phyloP scores from a whole-genome alignment of 2,329 filamentous ascomycete species.

The Penicillium sp. region DNA sequence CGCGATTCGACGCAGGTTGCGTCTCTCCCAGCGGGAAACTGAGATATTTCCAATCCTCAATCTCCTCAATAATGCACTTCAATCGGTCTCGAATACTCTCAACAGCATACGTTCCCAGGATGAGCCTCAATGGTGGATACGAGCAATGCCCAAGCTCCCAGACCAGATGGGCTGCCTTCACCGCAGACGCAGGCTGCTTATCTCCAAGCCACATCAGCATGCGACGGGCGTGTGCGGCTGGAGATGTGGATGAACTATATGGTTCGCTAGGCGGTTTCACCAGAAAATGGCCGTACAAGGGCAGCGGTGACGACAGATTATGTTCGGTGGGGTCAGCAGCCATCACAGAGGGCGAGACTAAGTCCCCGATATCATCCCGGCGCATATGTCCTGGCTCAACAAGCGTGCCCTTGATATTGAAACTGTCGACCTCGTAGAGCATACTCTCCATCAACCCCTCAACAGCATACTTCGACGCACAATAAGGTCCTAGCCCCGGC shows the following conservation, averaged over 20 bases:
- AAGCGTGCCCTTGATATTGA: constrained; percentile 90
- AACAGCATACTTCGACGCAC: constrained; percentile 94
- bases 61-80: constrained; percentile 87
- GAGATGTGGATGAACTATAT: constrained; percentile 74
- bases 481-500: constrained; percentile 88
- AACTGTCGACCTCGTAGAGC: constrained; percentile 89
- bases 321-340: constrained; percentile 24
- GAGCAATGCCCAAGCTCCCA: constrained; percentile 94
- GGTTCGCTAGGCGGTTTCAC: constrained; percentile 81
- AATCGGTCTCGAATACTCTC: constrained; percentile 91
- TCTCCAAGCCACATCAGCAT: constrained; percentile 96
- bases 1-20: constrained; percentile 14
- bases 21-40: constrained; percentile 58
- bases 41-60: constrained; percentile 88
- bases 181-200: constrained; percentile 84
- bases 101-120: constrained; percentile 92
- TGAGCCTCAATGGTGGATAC: constrained; percentile 81
- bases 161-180: constrained; percentile 88
- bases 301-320: constrained; percentile 54
- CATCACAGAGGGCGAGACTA: constrained; percentile 31
- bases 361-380: constrained; percentile 64
- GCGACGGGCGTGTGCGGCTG: constrained; percentile 81
- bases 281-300: constrained; percentile 86
- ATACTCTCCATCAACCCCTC: constrained; percentile 95
- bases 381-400: constrained; percentile 88